Percentiles rank a stretch among this genome's conserved stretches.
Evolutionary conservation across 2,329 filamentous ascomycete genomes (phyloP).

Genomic region (Malbranchea zuffiana): DNA sequence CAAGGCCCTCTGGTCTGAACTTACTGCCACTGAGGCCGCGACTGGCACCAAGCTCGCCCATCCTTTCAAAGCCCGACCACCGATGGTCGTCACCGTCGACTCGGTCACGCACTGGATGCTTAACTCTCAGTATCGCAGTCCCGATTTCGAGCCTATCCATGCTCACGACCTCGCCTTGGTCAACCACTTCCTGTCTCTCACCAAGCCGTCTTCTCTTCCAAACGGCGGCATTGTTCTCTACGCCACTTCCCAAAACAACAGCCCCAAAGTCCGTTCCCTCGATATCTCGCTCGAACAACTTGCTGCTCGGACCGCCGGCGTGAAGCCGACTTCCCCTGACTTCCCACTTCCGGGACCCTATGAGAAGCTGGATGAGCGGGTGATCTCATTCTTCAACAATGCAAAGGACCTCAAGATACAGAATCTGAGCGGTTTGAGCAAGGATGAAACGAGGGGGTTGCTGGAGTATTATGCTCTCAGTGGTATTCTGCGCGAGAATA

Average conservation of each 20-base stretch:
- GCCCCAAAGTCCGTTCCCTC: conserved; percentile 52
- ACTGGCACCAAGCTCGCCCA: conserved; percentile 29
- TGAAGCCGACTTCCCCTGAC: conserved; percentile 28
- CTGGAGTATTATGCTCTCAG: conserved; percentile 92
- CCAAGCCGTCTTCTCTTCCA: conserved; percentile 33
- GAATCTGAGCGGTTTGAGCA: conserved; percentile 57
- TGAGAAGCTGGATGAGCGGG: conserved; percentile 41
- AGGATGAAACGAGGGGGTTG: conserved; percentile 62
- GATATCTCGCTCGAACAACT: conserved; percentile 52
- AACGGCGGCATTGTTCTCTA: conserved; percentile 75
- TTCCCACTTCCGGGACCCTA: conserved; percentile 44
- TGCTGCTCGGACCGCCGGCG: conserved; percentile 33
- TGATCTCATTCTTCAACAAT: conserved; percentile 34
- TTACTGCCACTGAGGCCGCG: conserved; percentile 44
- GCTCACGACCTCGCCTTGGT: conserved; percentile 72
- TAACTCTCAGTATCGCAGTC: conserved; percentile 60
- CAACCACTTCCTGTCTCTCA: conserved; percentile 59
- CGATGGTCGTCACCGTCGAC: conserved; percentile 67
- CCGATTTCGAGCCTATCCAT: conserved; percentile 65
- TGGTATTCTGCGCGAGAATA: conserved; percentile 59
- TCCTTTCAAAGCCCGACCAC: conserved; percentile 42
- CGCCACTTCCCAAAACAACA: conserved; percentile 62
- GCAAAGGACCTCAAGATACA: conserved; percentile 37
- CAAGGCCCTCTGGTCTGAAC: conserved; percentile 68
- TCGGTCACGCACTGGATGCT: conserved; percentile 73